Evolutionary conservation across 2,329 filamentous ascomycete species (phyloP), one percentile per base, ranked within the genome.

Genomic region (Dactylellina haptotyla): DNA sequence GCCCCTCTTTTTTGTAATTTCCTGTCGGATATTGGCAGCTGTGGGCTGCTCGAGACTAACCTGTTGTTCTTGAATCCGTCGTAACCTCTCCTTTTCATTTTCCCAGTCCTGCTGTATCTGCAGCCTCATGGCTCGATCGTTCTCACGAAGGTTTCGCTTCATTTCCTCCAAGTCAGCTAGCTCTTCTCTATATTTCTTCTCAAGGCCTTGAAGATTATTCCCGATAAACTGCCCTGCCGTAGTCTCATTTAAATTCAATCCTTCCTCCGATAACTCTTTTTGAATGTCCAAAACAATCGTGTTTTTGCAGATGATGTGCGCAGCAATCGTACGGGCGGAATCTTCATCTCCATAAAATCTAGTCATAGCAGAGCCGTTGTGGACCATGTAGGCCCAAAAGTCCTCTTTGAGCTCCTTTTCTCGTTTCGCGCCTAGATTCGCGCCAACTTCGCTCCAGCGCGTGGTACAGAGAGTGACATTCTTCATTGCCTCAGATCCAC

Each of bases 381-480:
- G 26, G 26, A 77, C 28, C 63, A 78, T 69, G 4, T 48, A 45
- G 5, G 48, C 20, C 78, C 78, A 75, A 54, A 76, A 75, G 51
- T 76, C 63, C 37, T 75, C 65, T 18, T 46, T 32, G 10, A 77
- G 72, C 58, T 77, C 74, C 23, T 32, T 53, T 73, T 77, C 77
- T 39, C 77, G 76, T 66, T 43, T 56, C 8, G 62, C 23, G 5
- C 75, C 75, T 56, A 66, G 30, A 32, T 56, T 54, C 1, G 48
- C 30, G 20, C 66, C 56, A n/a, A 77, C 46, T 39, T 69, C 41
- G 5, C 75, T 75, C 82, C 82, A 83, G 57, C 79, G 78, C 0
- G 81, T 82, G 2, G 82, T 83, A 0, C 77, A 80, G 1, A 84
- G 75, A 1, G 81, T 75, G 1, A 83, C 80, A 16, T 80, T 79